Evolutionary conservation across 1,284 basidiomycete genomes (phyloP).

Genomic region (Cryptococcus sp.): DNA sequence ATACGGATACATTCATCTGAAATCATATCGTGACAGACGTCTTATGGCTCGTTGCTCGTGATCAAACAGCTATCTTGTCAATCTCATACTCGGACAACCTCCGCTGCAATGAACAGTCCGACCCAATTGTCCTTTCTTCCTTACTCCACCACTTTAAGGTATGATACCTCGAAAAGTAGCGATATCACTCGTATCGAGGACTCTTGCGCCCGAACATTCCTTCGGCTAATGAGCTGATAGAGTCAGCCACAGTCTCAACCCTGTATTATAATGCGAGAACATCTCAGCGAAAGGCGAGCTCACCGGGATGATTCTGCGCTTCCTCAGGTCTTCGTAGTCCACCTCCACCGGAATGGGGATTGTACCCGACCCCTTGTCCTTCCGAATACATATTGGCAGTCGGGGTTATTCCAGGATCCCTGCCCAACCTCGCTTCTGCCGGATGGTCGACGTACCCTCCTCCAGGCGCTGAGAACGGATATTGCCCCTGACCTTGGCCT

Average conservation of each 20-base stretch:
- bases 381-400: slow-evolving; percentile 22
- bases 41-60: too few relatives aligned
- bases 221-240: slow-evolving; percentile 20
- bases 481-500: slow-evolving; percentile 11
- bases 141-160: too few relatives aligned
- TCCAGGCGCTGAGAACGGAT: slow-evolving; percentile 23
- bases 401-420: slow-evolving; percentile 30
- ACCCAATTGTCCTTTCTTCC: too few relatives aligned
- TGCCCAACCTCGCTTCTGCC: slow-evolving; percentile 18
- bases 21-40: too few relatives aligned
- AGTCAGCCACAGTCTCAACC: background rate
- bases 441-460: slow-evolving; percentile 28
- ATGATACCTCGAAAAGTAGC: too few relatives aligned
- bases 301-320: slow-evolving; percentile 36
- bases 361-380: slow-evolving; percentile 21
- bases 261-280: background rate
- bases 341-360: slow-evolving; percentile 2
- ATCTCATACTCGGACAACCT: too few relatives aligned
- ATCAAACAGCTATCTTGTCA: too few relatives aligned
- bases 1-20: too few relatives aligned
- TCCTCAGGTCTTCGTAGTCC: slow-evolving; percentile 30
- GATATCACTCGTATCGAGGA: slow-evolving; percentile 8
- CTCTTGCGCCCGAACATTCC: slow-evolving; percentile 38
- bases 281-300: slow-evolving; percentile 1
- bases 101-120: too few relatives aligned